Evolutionary conservation across 208 protist genomes (phyloP).

Genomic region (Zelonia costaricensis): DNA sequence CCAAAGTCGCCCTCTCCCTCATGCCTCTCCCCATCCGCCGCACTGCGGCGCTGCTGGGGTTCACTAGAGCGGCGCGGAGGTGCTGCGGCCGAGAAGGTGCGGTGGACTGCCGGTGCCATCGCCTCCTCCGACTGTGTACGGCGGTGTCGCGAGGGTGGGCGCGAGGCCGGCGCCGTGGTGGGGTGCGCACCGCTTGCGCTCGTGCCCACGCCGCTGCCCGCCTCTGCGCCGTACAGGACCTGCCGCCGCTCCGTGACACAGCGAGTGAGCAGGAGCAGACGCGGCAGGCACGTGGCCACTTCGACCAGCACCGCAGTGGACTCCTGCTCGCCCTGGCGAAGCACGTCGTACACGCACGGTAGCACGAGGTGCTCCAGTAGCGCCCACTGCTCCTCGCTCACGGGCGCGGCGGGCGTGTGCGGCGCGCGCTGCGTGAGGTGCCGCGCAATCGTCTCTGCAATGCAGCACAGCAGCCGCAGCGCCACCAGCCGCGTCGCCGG

Average conservation of each 20-base stretch:
- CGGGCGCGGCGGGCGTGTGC: background rate
- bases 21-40: too few relatives aligned
- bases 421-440: slow-evolving; percentile 14
- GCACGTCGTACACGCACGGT: slow-evolving; percentile 27
- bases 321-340: slow-evolving; percentile 24
- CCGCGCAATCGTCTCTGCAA: slow-evolving; percentile 20
- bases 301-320: slow-evolving; percentile 52
- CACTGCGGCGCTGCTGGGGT: too few relatives aligned
- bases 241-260: slow-evolving; percentile 46
- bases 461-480: slow-evolving; percentile 46
- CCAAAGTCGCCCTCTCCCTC: too few relatives aligned
- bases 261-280: slow-evolving; percentile 52
- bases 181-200: too few relatives aligned
- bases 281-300: slow-evolving; percentile 65
- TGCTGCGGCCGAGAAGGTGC: too few relatives aligned
- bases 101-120: too few relatives aligned
- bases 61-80: too few relatives aligned
- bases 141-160: too few relatives aligned
- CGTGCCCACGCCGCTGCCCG: too few relatives aligned
- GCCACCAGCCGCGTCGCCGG: slow-evolving; percentile 45
- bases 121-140: too few relatives aligned
- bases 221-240: slow-evolving; percentile 16
- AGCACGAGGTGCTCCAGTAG: slow-evolving; percentile 40
- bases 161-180: too few relatives aligned
- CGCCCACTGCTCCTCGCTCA: slow-evolving; percentile 30